Evolutionary conservation across 805 yeast species (phyloP).

Genomic region (Myxozyma monticola): DNA sequence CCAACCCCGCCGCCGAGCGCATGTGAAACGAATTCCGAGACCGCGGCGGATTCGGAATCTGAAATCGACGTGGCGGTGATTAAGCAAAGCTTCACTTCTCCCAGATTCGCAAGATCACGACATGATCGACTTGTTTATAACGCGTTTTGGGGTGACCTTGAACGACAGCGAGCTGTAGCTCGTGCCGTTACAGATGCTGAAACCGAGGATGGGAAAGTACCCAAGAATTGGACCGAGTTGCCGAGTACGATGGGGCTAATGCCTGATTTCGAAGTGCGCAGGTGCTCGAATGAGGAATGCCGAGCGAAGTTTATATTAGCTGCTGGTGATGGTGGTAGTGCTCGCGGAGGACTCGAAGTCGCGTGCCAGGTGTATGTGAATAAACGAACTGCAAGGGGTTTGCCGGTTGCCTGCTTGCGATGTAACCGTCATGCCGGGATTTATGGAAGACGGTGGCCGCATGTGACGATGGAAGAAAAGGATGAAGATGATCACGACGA

Average conservation of each 20-base stretch:
- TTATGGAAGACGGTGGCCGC: constrained; percentile 38
- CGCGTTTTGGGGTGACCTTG: constrained; percentile 21
- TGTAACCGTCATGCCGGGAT: constrained; percentile 39
- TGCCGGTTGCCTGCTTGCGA: constrained; percentile 33
- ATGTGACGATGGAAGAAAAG: constrained; percentile 1
- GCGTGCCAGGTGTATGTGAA: constrained; percentile 10
- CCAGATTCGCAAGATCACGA: neutral
- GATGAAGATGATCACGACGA: constrained; percentile 6
- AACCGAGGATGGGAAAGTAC: no score
- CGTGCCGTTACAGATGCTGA: no score
- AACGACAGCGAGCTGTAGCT: no score
- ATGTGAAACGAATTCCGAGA: constrained; percentile 5
- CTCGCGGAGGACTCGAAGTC: no score
- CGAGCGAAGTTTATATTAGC: constrained; percentile 9
- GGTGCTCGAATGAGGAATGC: constrained; percentile 17
- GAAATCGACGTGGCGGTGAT: neutral
- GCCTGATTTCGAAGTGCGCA: constrained; percentile 6
- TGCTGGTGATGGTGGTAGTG: neutral
- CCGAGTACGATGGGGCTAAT: neutral
- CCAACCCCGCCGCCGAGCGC: constrained; percentile 14
- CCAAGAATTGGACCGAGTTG: neutral
- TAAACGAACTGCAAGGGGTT: neutral
- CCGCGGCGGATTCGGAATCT: no score
- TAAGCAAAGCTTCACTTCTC: constrained; percentile 1
- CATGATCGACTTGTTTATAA: constrained; percentile 5